Evolutionary conservation across 2,329 filamentous ascomycete genomes (phyloP).

Genomic region (Alternaria postmessia): DNA sequence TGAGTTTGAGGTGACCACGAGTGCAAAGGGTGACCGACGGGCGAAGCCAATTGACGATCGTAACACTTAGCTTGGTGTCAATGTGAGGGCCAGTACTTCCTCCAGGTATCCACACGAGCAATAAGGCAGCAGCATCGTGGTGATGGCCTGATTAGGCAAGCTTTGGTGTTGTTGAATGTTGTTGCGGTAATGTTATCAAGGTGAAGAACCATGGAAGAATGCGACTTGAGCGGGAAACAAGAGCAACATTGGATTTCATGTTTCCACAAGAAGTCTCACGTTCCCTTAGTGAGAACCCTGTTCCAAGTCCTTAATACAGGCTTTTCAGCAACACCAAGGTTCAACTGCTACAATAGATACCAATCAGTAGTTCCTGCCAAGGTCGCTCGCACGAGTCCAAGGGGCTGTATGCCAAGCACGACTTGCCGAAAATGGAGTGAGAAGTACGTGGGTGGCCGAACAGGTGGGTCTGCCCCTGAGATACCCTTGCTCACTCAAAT

Average conservation of each 20-base stretch:
- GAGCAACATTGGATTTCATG: neutral
- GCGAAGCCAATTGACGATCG: neutral
- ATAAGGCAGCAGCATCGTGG: neutral
- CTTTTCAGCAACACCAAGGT: neutral
- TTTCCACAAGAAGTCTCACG: neutral
- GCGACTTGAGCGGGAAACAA: neutral
- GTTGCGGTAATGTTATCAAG: neutral
- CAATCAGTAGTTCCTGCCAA: neutral
- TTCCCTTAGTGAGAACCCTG: neutral
- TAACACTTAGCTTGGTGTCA: neutral
- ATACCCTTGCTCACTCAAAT: neutral
- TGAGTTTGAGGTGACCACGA: neutral
- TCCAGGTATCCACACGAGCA: neutral
- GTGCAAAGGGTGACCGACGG: neutral
- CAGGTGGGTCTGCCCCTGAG: neutral
- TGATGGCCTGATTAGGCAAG: neutral
- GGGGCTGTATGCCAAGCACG: neutral
- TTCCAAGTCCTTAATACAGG: neutral
- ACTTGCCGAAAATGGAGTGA: neutral
- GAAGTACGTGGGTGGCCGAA: neutral
- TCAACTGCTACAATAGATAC: neutral
- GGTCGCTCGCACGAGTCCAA: neutral
- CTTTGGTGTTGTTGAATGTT: neutral
- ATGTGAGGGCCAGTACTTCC: neutral
- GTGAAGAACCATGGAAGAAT: neutral